phyloP scores from a whole-genome alignment of 345 rosid genomes.

The Murraya paniculata region DNA sequence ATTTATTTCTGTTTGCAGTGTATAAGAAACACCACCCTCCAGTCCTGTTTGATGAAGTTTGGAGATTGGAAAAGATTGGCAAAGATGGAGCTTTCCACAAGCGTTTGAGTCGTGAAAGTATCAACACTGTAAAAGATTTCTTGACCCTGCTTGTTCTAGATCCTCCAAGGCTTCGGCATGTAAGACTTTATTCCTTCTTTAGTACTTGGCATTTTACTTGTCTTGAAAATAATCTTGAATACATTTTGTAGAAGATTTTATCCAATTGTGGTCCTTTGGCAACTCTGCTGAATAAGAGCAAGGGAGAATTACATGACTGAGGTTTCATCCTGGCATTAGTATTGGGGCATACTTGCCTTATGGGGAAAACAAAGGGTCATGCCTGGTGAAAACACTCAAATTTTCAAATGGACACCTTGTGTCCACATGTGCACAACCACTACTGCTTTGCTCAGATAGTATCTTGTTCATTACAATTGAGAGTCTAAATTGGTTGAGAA shows the following conservation, averaged over 20 bases:
- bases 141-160: constrained; percentile 60
- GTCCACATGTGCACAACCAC: neutral
- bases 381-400: too few relatives aligned
- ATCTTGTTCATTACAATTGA: neutral
- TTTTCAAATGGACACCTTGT: neutral
- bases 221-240: neutral
- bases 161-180: constrained; percentile 76
- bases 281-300: neutral
- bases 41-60: constrained; percentile 75
- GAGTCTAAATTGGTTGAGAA: constrained; percentile 2
- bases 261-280: neutral
- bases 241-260: neutral
- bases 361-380: neutral
- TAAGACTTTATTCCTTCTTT: constrained; percentile 30
- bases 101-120: constrained; percentile 64
- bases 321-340: neutral
- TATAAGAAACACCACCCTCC: constrained; percentile 98
- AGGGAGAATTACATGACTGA: neutral
- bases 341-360: neutral
- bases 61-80: constrained; percentile 98
- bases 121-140: constrained; percentile 79
- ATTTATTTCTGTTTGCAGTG: constrained; percentile 50
- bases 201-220: neutral
- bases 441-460: neutral
- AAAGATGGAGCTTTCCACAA: constrained; percentile 99